These are phyloP conservation scores for Begonia masoniana DNA, from an alignment of 306 rosid species.

Conservation along the genomic window DNA sequence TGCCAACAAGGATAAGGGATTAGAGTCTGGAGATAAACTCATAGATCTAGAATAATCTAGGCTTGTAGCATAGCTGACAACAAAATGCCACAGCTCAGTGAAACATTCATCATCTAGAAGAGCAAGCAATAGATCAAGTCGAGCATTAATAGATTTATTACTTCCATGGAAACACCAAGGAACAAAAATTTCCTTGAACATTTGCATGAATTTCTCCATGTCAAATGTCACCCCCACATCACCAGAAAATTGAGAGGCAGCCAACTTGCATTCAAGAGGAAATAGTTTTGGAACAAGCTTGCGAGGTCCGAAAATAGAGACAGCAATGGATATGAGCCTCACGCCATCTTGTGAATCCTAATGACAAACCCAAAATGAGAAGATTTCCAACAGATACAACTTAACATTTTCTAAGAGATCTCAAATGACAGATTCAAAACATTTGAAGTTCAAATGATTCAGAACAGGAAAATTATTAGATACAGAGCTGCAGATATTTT, in stretches of 20 bases:
- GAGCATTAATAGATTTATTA: slow-evolving; percentile 40
- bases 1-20: slow-evolving; percentile 47
- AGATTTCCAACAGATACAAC: too few species aligned
- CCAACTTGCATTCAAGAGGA: slow-evolving; percentile 22
- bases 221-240: slow-evolving; percentile 24
- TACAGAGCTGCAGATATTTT: too few species aligned
- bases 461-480: too few species aligned
- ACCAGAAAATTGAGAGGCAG: slow-evolving; percentile 17
- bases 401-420: too few species aligned
- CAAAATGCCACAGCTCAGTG: slow-evolving; percentile 68
- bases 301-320: slow-evolving; percentile 75
- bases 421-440: neutral
- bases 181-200: slow-evolving; percentile 59
- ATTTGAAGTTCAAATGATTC: slow-evolving; percentile 1
- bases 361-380: slow-evolving; percentile 1
- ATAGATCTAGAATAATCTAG: slow-evolving; percentile 29
- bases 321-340: slow-evolving; percentile 48
- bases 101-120: slow-evolving; percentile 72
- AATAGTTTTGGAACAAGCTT: slow-evolving; percentile 47
- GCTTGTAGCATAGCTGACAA: slow-evolving; percentile 41
- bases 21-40: slow-evolving; percentile 28
- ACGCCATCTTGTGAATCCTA: slow-evolving; percentile 69
- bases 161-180: slow-evolving; percentile 74
- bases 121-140: slow-evolving; percentile 63
- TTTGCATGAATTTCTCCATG: slow-evolving; percentile 43